phyloP scores from a whole-genome alignment of 108 stramenopile species.

The Schizochytrium sp. region DNA sequence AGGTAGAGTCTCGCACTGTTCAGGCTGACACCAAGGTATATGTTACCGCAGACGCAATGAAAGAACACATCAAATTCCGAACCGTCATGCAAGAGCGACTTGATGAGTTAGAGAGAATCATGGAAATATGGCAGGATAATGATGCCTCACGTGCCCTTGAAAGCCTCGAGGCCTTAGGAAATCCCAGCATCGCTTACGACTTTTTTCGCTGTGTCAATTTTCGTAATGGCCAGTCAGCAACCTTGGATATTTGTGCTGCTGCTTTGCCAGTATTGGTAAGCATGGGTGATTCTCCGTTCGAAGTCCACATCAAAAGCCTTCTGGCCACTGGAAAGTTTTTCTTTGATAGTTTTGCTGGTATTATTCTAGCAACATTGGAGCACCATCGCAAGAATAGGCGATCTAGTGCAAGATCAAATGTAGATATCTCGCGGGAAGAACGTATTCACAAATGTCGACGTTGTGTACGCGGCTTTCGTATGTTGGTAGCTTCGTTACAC shows the following conservation, averaged over 20 bases:
- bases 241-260: slow-evolving; percentile 30
- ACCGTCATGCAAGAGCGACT: slow-evolving; percentile 51
- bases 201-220: slow-evolving; percentile 35
- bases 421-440: slow-evolving; percentile 44
- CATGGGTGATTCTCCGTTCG: not conserved
- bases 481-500: not conserved
- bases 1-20: slow-evolving; percentile 5
- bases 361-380: slow-evolving; percentile 21
- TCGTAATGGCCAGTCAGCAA: not conserved
- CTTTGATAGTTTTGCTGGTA: slow-evolving; percentile 47
- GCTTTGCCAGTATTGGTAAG: not conserved
- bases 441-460: slow-evolving; percentile 25
- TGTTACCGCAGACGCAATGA: slow-evolving; percentile 22
- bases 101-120: not conserved
- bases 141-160: slow-evolving; percentile 21
- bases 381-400: slow-evolving; percentile 11
- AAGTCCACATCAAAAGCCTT: slow-evolving; percentile 41
- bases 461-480: not conserved
- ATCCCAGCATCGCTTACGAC: slow-evolving; percentile 14
- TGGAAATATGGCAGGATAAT: not conserved
- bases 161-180: slow-evolving; percentile 9
- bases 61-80: slow-evolving; percentile 20
- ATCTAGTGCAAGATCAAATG: not conserved
- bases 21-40: slow-evolving; percentile 12
- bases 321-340: slow-evolving; percentile 29